Evolutionary conservation across 768 basidiomycete species (phyloP).

Genomic region (Naganishia antarctica): DNA sequence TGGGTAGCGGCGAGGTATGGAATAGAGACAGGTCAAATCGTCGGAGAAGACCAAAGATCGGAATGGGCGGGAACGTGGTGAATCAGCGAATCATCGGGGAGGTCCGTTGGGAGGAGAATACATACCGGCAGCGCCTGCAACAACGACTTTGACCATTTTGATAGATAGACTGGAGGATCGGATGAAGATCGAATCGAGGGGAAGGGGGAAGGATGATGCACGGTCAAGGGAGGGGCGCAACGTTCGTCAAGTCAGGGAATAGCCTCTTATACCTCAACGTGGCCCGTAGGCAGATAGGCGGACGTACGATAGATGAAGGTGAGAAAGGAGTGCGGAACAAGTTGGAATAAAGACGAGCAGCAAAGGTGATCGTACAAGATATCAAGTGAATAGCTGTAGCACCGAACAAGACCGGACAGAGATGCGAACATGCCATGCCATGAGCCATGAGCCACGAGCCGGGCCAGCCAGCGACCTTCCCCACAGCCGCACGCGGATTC

Average conservation of each 20-base stretch:
- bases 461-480: too few relatives aligned
- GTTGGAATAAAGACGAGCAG: neutral
- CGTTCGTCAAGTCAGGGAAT: neutral
- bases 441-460: too few relatives aligned
- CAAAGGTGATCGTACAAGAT: neutral
- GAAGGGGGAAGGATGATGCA: neutral
- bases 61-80: neutral
- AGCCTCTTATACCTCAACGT: constrained; percentile 8
- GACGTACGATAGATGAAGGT: constrained; percentile 1
- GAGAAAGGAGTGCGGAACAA: constrained; percentile 12
- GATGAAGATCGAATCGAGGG: constrained; percentile 3
- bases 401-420: constrained; percentile 6
- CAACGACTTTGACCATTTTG: constrained; percentile 75
- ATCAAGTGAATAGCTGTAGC: neutral
- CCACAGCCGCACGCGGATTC: too few relatives aligned
- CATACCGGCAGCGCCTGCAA: constrained; percentile 89
- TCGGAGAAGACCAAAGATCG: neutral
- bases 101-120: constrained; percentile 20
- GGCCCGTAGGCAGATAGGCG: neutral
- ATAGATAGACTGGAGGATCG: constrained; percentile 18
- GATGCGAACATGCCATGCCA: too few relatives aligned
- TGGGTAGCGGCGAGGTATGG: neutral
- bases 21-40: neutral
- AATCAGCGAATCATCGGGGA: neutral
- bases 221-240: neutral